Percentiles rank a stretch among this genome's conserved stretches.
phyloP scores from a whole-genome alignment of 768 basidiomycete genomes.

The Phylloporus arenicola region DNA sequence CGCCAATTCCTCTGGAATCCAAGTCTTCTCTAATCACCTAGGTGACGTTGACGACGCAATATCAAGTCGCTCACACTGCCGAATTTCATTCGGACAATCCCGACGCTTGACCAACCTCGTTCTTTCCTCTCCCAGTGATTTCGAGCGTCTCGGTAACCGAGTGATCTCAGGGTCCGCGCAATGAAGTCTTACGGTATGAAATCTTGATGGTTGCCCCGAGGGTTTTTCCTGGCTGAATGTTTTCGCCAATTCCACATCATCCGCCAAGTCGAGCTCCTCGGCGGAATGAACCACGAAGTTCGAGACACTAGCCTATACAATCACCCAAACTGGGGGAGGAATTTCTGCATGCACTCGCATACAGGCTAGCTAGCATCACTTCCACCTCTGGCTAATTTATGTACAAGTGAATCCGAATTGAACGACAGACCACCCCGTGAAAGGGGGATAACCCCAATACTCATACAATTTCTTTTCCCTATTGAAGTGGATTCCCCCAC shows the following conservation, averaged over 20 bases:
- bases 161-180: not conserved
- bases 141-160: too few species aligned
- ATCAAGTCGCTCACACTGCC: not conserved
- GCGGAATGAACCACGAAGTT: too few species aligned
- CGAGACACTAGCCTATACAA: too few species aligned
- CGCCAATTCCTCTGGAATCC: too few species aligned
- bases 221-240: not conserved
- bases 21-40: too few species aligned
- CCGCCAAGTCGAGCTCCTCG: not conserved
- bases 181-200: not conserved
- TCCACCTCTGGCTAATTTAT: not conserved
- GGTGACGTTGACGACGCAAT: not conserved
- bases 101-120: not conserved
- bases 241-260: not conserved
- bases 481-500: not conserved
- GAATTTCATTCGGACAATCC: not conserved
- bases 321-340: too few species aligned
- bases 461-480: not conserved
- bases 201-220: not conserved
- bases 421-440: not conserved
- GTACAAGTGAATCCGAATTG: constrained; percentile 4
- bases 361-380: not conserved
- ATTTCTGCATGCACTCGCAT: not conserved
- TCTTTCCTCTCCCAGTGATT: not conserved
- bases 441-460: not conserved